Evolutionary conservation across 164 flowering plant species (phyloP), one percentile per base, ranked within the genome.

Genomic region (Stephania cephalantha): DNA sequence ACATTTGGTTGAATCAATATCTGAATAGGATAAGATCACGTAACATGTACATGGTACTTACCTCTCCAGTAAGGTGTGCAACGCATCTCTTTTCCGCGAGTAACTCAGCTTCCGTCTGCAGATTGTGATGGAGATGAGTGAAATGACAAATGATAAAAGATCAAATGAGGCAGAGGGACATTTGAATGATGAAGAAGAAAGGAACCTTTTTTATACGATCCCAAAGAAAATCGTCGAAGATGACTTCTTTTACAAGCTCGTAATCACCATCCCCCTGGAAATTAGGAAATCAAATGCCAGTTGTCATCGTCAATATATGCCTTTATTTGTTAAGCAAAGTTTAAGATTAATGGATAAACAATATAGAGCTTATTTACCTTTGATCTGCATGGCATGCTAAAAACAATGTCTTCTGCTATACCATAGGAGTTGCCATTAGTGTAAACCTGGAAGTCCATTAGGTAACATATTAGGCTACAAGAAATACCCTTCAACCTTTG

Each of bases 341-440:
- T 68, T 46, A 7, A 12, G 55, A 18, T n/a, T 7, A 46, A 71
- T 46, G 66, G 30, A 11, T 20, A 4, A 3, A 46, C 71, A 8
- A 68, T 68, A 44, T 55, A 31, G 2, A 35, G 42, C 42, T 35
- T 35, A 78, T 84, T 80, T 75, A 92, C 99, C 68, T 91, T 85
- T 79, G 99, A 95, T 88, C 98, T 86, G 86, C 99, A 95, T 46
- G 99, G 99, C 99, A 95, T 92, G 81, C 99, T 95, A 87, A 95
- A 95, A 74, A 95, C 94, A 77, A 95, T 84, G 79, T 81, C 98
- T 78, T 93, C 96, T 64, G 93, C 95, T 71, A 93, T 91, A 17
- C 99, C 99, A 78, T 95, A 95, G 48, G 99, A 95, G 83, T 95
- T 95, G 64, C 97, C 99, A 80, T 71, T 85, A 1, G 97, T 92